Evolutionary conservation across 2,329 filamentous ascomycete genomes (phyloP), one percentile per base, ranked within the genome.

Genomic region (Cladosporium oxysporum): DNA sequence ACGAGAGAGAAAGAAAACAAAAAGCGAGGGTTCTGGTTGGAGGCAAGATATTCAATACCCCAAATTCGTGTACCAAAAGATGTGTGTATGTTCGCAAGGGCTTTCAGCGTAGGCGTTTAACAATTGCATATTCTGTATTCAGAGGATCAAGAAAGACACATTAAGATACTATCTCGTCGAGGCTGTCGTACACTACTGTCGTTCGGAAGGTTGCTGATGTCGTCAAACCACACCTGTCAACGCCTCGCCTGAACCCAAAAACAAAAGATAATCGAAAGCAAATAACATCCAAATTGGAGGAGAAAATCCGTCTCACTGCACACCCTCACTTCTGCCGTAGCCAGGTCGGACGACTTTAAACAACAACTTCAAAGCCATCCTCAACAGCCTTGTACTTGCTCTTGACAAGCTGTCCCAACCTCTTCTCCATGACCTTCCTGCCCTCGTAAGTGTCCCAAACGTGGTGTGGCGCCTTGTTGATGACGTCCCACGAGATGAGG

Each of bases 381-480:
- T 31, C 61, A n/a, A 47, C 35, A 55, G 50, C 58, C 68, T 63
- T 31, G 61, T 67, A 16, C 73, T 74, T 57, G 50, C 49, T 57
- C 67, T 80, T 80, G 21, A 94, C 86, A 69, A 97, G 76, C 75
- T 93, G 83, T 69, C 81, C 84, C 72, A 98, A 79, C 71, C 92
- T 87, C 82, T 90, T 91, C 81, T 96, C 93, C 78, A 98, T 89
- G 57, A 88, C 79, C 61, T 87, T 79, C 64, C 91, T 84, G 0
- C 94, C 94, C 58, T 93, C 85, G 1, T 83, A 77, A 3, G 89
- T 92, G 71, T 81, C 81, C 95, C 95, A 99, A 0, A 98, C 90
- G 76, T 93, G 86, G 76, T 96, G 92, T 5, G 93, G 91, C 3
- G 93, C 93, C 68, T 89, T 86, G 66, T 91, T 87, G 12, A 97